phyloP scores from a whole-genome alignment of 495 filamentous ascomycete genomes.

The Neurospora sp. region DNA sequence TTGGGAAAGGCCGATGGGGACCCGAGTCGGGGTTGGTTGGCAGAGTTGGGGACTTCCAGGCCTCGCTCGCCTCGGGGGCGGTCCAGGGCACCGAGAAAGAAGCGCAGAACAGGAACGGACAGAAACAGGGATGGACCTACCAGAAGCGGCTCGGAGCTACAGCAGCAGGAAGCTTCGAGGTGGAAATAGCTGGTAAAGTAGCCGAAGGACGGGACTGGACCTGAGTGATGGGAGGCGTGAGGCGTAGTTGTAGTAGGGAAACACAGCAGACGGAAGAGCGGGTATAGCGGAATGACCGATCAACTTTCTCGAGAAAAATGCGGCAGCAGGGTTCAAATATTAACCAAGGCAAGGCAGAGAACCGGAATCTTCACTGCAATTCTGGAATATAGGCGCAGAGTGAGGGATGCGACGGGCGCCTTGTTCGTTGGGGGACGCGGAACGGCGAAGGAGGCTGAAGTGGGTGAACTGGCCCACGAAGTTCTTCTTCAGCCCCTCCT shows the following conservation, averaged over 20 bases:
- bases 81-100: neutral
- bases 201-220: neutral
- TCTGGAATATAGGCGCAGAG: neutral
- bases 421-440: neutral
- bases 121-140: neutral
- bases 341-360: neutral
- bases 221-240: neutral
- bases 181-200: neutral
- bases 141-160: neutral
- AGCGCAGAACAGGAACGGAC: neutral
- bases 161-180: neutral
- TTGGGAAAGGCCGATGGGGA: neutral
- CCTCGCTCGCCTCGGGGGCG: neutral
- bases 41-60: neutral
- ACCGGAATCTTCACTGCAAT: neutral
- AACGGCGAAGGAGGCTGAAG: neutral
- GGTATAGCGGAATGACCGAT: neutral
- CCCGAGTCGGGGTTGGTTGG: neutral
- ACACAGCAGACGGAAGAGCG: neutral
- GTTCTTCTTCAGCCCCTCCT: slow-evolving; percentile 22
- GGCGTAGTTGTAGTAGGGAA: neutral
- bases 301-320: neutral
- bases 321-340: neutral
- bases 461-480: neutral
- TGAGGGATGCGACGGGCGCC: neutral